These are phyloP conservation scores for Citrus cavaleriei DNA, from an alignment of 345 rosid genomes.

Conservation along the genomic window DNA sequence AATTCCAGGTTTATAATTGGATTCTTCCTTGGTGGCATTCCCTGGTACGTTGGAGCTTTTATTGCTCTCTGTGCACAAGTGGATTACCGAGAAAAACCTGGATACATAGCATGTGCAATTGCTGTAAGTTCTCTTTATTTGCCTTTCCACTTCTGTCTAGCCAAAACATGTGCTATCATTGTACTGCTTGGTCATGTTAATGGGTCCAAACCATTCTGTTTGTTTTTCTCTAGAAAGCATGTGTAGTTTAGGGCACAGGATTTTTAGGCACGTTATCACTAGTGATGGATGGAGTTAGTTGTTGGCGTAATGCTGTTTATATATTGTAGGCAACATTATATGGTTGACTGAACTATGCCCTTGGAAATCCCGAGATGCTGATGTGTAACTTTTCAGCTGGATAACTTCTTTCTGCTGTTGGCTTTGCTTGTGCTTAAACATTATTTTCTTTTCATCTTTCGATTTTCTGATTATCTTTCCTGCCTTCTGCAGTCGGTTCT, in stretches of 20 bases:
- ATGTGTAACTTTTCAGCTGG: not conserved
- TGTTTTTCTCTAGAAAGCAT: not conserved
- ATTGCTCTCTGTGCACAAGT: slow-evolving; percentile 47
- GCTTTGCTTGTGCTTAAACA: not conserved
- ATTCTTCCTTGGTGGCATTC: slow-evolving; percentile 80
- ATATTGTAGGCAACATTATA: not conserved
- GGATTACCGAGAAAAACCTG: slow-evolving; percentile 82
- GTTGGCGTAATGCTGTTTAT: not conserved
- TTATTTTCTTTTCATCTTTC: not conserved
- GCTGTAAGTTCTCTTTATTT: slow-evolving; percentile 47
- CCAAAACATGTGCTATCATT: not conserved
- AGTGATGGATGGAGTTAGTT: not conserved
- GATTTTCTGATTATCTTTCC: not conserved
- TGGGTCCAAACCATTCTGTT: not conserved
- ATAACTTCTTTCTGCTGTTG: not conserved
- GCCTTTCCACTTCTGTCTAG: not conserved
- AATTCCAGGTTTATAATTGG: slow-evolving; percentile 63
- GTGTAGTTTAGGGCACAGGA: not conserved
- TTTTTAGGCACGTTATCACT: not conserved
- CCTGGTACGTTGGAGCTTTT: slow-evolving; percentile 80
- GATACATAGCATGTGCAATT: slow-evolving; percentile 73
- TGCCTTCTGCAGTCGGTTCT: slow-evolving; percentile 49
- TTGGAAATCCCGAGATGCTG: not conserved
- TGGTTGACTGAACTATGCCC: not conserved
- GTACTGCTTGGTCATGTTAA: not conserved